Evolutionary conservation across 2,329 filamentous ascomycete species (phyloP).

Genomic region (Diaporthe ilicicola): DNA sequence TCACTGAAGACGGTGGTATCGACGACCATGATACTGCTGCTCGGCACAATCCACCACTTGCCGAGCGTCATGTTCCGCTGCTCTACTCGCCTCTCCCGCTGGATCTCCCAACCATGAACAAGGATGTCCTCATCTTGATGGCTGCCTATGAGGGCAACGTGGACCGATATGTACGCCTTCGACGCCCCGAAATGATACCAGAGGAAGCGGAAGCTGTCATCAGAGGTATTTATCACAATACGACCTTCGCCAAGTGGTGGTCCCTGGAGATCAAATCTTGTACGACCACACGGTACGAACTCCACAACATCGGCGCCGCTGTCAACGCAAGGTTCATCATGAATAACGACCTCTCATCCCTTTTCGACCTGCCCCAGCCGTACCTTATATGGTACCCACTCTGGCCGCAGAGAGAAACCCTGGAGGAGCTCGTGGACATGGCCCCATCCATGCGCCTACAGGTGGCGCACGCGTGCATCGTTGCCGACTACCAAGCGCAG

Average conservation of each 20-base stretch:
- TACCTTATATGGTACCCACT: constrained; percentile 33
- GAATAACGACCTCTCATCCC: not conserved
- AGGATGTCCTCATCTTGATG: constrained; percentile 47
- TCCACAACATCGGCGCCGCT: not conserved
- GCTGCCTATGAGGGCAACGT: constrained; percentile 49
- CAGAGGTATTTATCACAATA: not conserved
- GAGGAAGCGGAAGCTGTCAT: not conserved
- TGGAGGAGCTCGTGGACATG: constrained; percentile 19
- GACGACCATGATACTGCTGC: not conserved
- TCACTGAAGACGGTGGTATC: not conserved
- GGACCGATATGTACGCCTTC: constrained; percentile 48
- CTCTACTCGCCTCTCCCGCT: not conserved
- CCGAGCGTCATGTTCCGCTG: not conserved
- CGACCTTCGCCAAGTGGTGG: not conserved
- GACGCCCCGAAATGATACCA: constrained; percentile 23
- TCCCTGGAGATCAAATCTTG: too few relatives aligned
- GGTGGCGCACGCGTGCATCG: constrained; percentile 28
- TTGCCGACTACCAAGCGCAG: constrained; percentile 21
- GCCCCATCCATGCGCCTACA: constrained; percentile 14
- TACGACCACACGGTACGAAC: not conserved
- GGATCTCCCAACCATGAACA: constrained; percentile 44
- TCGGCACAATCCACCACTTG: not conserved
- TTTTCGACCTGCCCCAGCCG: constrained; percentile 13
- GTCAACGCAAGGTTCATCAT: not conserved
- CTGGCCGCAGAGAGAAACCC: not conserved